Percentiles rank a stretch among this genome's conserved stretches.
These are phyloP conservation scores for Lachnellula arida DNA, from an alignment of 2,329 filamentous ascomycete species.

Conservation along the genomic window DNA sequence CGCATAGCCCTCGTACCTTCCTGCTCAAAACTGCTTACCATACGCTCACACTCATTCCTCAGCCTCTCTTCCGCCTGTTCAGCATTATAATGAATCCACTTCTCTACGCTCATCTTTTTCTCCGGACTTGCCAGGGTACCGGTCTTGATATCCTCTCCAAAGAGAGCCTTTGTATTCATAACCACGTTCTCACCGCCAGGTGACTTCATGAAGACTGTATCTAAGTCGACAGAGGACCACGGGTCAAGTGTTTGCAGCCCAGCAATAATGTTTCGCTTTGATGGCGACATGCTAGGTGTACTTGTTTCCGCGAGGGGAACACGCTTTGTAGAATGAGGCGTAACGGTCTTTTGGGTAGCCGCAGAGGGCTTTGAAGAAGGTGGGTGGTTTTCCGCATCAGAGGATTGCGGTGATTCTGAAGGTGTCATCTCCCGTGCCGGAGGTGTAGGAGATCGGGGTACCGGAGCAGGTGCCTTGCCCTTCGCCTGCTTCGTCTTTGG, in stretches of 20 bases:
- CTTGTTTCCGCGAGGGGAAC: conserved; percentile 43
- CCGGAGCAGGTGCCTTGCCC: conserved; percentile 4
- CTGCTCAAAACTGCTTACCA: conserved; percentile 78
- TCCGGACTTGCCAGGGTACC: conserved; percentile 67
- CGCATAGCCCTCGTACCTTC: conserved; percentile 76
- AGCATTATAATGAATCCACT: conserved; percentile 86
- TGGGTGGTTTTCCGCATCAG: conserved; percentile 74
- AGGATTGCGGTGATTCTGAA: conserved; percentile 68
- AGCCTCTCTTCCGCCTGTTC: conserved; percentile 74
- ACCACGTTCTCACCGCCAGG: conserved; percentile 31
- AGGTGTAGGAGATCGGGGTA: conserved; percentile 38
- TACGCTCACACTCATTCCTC: conserved; percentile 72
- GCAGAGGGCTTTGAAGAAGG: conserved; percentile 59
- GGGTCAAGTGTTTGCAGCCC: conserved; percentile 52
- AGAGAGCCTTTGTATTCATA: conserved; percentile 29
- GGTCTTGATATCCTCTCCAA: conserved; percentile 38
- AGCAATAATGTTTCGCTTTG: conserved; percentile 52
- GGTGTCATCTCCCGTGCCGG: conserved; percentile 54
- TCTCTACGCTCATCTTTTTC: conserved; percentile 85
- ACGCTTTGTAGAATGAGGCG: conserved; percentile 36
- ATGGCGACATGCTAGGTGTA: conserved; percentile 53
- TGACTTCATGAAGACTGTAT: conserved; percentile 56
- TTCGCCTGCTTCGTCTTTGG: conserved; percentile 3
- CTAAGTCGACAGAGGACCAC: conserved; percentile 75
- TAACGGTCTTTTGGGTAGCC: conserved; percentile 15